Evolutionary conservation across 768 basidiomycete species (phyloP).

Genomic region (Podaxis sp.): DNA sequence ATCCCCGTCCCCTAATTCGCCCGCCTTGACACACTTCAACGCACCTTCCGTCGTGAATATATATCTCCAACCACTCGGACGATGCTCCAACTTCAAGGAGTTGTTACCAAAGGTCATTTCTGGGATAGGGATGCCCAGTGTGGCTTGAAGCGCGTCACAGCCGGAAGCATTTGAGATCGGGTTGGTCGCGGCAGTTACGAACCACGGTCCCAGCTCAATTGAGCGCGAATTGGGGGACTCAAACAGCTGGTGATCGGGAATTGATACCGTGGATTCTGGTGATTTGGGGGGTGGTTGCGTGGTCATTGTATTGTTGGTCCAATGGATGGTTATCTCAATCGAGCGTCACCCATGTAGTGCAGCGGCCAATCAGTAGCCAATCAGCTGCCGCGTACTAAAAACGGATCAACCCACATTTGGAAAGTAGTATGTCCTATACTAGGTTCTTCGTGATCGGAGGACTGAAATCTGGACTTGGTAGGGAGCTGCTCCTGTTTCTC

Average conservation of each 20-base stretch:
- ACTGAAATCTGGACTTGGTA: not conserved
- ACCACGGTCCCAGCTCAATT: slow-evolving; percentile 70
- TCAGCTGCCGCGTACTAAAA: not conserved
- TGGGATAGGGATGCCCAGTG: slow-evolving; percentile 77
- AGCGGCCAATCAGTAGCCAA: not conserved
- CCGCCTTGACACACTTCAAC: slow-evolving; percentile 70
- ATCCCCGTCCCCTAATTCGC: slow-evolving; percentile 74
- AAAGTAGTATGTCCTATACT: not conserved
- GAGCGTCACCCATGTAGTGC: not conserved
- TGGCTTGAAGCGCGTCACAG: slow-evolving; percentile 65
- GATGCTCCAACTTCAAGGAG: slow-evolving; percentile 64
- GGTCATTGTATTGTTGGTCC: not conserved
- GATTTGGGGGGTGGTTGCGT: not conserved
- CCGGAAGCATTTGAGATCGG: slow-evolving; percentile 80
- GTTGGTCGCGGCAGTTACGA: slow-evolving; percentile 66
- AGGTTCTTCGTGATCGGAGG: not conserved
- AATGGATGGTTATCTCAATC: not conserved
- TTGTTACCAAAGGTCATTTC: slow-evolving; percentile 98
- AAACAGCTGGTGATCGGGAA: slow-evolving; percentile 64
- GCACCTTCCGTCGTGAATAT: slow-evolving; percentile 69
- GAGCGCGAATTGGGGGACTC: slow-evolving; percentile 70
- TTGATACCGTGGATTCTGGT: slow-evolving; percentile 28
- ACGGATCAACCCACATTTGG: not conserved
- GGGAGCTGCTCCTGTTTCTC: not conserved
- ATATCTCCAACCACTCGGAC: slow-evolving; percentile 60